Conservation (phyloP, 257 asterid genomes). For the Plantago ovata region DNA sequence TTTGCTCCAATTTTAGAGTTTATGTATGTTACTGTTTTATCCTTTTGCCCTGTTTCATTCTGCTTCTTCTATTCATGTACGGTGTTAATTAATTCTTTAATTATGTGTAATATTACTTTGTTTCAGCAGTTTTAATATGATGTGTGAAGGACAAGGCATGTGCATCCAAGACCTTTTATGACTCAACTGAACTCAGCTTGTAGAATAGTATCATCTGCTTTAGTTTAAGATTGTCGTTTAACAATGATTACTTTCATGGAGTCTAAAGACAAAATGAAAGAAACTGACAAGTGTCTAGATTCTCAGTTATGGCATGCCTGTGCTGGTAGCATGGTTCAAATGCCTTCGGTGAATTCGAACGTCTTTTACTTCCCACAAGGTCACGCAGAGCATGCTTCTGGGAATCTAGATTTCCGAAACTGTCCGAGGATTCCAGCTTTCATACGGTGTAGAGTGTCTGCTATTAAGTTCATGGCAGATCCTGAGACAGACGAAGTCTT, state of each 20-base stretch:
- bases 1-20: neutral
- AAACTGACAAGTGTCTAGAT: constrained; percentile 62
- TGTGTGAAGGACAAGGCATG: constrained; percentile 19
- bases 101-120: constrained; percentile 8
- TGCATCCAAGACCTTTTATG: constrained; percentile 10
- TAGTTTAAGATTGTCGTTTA: neutral
- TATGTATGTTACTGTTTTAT: constrained; percentile 9
- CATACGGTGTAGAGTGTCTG: constrained; percentile 51
- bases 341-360: constrained; percentile 57
- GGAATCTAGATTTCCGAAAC: constrained; percentile 52
- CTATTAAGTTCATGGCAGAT: constrained; percentile 77
- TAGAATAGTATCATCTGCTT: constrained; percentile 7
- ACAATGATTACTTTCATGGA: constrained; percentile 66
- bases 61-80: constrained; percentile 1
- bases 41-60: constrained; percentile 10
- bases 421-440: constrained; percentile 49
- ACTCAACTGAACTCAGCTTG: constrained; percentile 12
- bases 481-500: constrained; percentile 71
- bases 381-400: constrained; percentile 72
- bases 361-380: constrained; percentile 97
- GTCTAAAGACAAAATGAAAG: constrained; percentile 48
- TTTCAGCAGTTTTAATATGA: constrained; percentile 30
- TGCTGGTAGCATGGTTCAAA: constrained; percentile 95
- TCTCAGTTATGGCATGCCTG: constrained; percentile 98
- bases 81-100: neutral